These are phyloP conservation scores for Clitopilus hobsonii DNA, from an alignment of 768 basidiomycete genomes.

Conservation along the genomic window DNA sequence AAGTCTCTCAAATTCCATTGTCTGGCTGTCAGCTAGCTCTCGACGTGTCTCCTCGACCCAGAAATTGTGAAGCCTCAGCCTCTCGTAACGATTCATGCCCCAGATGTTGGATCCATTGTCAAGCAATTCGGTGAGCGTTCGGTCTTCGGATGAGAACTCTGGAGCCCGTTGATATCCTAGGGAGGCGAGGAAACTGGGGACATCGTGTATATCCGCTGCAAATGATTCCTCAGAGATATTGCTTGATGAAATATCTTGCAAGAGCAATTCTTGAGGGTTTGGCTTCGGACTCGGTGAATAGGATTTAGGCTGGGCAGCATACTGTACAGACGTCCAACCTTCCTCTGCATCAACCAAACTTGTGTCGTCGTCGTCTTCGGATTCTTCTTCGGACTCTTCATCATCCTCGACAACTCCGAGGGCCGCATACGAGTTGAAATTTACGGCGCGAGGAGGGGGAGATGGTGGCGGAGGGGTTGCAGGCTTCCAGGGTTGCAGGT, in stretches of 20 bases:
- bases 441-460: not conserved
- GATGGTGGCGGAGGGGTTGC: too few relatives aligned
- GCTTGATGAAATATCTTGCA: too few relatives aligned
- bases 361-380: not conserved
- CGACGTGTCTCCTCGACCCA: constrained; percentile 45
- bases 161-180: not conserved
- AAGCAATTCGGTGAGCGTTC: constrained; percentile 34
- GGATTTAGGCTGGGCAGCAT: too few relatives aligned
- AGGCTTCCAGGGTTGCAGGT: not conserved
- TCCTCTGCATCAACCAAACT: not conserved
- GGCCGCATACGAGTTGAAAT: too few relatives aligned
- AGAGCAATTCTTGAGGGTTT: too few relatives aligned
- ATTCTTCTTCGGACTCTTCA: not conserved
- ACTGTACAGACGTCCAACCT: not conserved
- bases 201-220: not conserved
- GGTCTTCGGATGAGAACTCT: constrained; percentile 10
- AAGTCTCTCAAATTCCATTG: constrained; percentile 39
- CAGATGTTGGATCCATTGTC: constrained; percentile 35
- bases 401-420: not conserved
- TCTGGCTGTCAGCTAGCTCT: constrained; percentile 14
- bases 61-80: constrained; percentile 32
- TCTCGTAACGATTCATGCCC: constrained; percentile 48
- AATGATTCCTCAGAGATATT: too few relatives aligned
- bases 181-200: not conserved
- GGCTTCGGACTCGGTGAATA: too few relatives aligned